phyloP scores from a whole-genome alignment of 257 asterid genomes.

The Solanum sejunctum region DNA sequence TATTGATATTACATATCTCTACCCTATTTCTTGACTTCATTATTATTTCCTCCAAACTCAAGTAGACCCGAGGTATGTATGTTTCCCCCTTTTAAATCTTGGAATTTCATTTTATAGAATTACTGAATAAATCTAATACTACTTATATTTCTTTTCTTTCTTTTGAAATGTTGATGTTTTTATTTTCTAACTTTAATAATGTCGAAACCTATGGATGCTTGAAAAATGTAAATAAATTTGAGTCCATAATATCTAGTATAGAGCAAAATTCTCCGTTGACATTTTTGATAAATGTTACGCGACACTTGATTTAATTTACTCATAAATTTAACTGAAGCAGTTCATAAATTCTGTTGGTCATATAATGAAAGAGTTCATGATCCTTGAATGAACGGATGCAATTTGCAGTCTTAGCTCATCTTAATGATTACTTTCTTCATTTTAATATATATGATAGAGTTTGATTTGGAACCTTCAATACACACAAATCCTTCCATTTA shows the following conservation, averaged over 20 bases:
- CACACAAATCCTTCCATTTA: neutral
- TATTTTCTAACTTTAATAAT: neutral
- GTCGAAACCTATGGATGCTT: neutral
- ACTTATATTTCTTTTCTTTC: neutral
- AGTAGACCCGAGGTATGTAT: neutral
- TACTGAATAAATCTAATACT: too few species aligned
- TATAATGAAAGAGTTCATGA: neutral
- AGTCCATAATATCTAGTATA: neutral
- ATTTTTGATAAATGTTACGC: neutral
- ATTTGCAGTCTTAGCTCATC: too few species aligned
- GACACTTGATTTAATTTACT: neutral
- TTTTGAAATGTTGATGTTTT: neutral
- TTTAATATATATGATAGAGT: too few species aligned
- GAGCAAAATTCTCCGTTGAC: neutral
- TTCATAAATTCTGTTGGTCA: neutral
- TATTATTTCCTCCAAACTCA: neutral
- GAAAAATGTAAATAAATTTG: neutral
- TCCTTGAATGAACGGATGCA: neutral
- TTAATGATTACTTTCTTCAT: too few species aligned
- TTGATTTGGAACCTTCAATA: too few species aligned
- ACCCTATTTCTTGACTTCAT: neutral
- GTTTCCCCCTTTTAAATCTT: neutral
- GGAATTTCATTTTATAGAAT: neutral
- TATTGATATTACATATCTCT: neutral
- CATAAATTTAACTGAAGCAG: too few species aligned